phyloP scores from a whole-genome alignment of 2,329 filamentous ascomycete genomes.

The Diplodia corticola region DNA sequence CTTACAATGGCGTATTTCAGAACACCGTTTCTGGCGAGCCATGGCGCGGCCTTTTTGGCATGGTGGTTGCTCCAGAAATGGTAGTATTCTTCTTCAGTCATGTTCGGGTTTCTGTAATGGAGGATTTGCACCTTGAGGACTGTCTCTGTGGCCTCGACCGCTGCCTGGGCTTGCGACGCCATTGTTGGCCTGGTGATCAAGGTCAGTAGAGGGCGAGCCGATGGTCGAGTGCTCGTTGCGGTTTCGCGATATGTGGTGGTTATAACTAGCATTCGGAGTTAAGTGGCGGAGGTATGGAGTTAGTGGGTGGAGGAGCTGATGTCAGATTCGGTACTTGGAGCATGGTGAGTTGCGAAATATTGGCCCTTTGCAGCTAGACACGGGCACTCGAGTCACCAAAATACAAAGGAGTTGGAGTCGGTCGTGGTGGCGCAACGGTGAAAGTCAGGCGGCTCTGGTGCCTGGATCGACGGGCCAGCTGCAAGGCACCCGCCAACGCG shows the following conservation, averaged over 20 bases:
- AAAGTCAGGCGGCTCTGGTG: no score
- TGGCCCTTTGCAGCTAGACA: background rate
- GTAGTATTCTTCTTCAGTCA: constrained; percentile 1
- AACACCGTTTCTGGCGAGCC: constrained; percentile 4
- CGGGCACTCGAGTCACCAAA: no score
- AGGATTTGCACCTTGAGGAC: background rate
- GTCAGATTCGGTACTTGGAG: background rate
- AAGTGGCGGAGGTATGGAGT: background rate
- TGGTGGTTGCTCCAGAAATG: background rate
- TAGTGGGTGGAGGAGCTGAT: no score
- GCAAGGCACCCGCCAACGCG: background rate
- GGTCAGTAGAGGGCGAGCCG: background rate
- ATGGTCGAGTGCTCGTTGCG: background rate
- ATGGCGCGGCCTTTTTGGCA: background rate
- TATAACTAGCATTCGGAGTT: background rate
- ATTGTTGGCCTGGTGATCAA: background rate
- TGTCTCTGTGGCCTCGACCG: background rate
- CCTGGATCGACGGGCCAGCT: background rate
- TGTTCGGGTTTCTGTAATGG: background rate
- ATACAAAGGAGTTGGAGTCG: no score
- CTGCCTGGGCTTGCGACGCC: background rate
- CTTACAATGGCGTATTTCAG: background rate
- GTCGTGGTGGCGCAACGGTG: no score
- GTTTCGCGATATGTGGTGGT: background rate
- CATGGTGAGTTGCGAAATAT: background rate